Evolutionary conservation across 2,329 filamentous ascomycete genomes (phyloP).

Genomic region (Peltaster fructicola): DNA sequence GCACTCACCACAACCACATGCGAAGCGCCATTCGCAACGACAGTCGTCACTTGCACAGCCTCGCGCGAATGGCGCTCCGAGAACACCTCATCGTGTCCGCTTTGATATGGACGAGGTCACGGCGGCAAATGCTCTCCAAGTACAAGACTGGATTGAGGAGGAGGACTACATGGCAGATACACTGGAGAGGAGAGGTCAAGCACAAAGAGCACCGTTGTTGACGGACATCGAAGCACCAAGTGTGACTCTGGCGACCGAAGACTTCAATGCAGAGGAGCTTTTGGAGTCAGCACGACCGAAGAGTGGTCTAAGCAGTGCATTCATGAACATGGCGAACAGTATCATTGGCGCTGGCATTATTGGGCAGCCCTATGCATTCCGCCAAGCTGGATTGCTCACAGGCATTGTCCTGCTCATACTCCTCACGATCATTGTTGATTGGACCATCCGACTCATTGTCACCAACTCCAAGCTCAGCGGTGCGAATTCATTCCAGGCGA

Average conservation of each 20-base stretch:
- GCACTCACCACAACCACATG: constrained; percentile 7
- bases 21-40: too few relatives aligned
- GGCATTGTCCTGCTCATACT: constrained; percentile 61
- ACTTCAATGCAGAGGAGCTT: constrained; percentile 39
- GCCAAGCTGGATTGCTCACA: constrained; percentile 70
- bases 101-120: constrained; percentile 39
- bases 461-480: constrained; percentile 95
- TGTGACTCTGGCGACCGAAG: constrained; percentile 48
- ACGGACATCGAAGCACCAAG: constrained; percentile 72
- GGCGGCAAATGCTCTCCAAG: constrained; percentile 7
- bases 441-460: constrained; percentile 94
- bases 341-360: constrained; percentile 69
- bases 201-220: constrained; percentile 49
- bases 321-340: constrained; percentile 99
- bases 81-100: constrained; percentile 55
- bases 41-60: constrained; percentile 29
- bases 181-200: constrained; percentile 21
- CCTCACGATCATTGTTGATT: constrained; percentile 77
- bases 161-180: constrained; percentile 41
- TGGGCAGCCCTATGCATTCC: constrained; percentile 85
- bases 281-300: constrained; percentile 54
- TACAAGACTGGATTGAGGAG: constrained; percentile 34
- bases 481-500: constrained; percentile 84
- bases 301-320: constrained; percentile 70
- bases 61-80: constrained; percentile 33